phyloP scores from a whole-genome alignment of 2,329 filamentous ascomycete species.

The Monosporascus sp. region DNA sequence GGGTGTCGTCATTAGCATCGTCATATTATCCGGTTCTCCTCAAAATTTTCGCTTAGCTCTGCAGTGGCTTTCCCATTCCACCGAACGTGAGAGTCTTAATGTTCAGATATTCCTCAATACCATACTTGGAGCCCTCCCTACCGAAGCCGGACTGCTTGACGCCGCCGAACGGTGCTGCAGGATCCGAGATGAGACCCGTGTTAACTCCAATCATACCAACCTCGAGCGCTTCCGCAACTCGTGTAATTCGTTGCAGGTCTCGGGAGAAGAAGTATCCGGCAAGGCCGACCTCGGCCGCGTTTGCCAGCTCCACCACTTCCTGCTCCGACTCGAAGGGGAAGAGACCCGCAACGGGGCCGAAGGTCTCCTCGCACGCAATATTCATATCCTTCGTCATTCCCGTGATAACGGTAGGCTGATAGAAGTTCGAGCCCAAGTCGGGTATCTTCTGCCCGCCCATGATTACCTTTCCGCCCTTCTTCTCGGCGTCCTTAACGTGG shows the following conservation, averaged over 20 bases:
- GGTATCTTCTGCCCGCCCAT: conserved; percentile 69
- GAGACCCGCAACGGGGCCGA: conserved; percentile 85
- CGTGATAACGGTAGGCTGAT: conserved; percentile 80
- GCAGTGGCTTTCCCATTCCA: conserved; percentile 50
- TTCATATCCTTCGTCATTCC: conserved; percentile 84
- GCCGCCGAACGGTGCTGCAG: conserved; percentile 64
- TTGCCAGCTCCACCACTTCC: conserved; percentile 81
- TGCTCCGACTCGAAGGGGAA: conserved; percentile 86
- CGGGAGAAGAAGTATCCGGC: conserved; percentile 89
- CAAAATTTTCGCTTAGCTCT: conserved; percentile 26
- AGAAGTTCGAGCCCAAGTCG: conserved; percentile 79
- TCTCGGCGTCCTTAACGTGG: conserved; percentile 73
- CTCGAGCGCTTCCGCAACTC: conserved; percentile 65
- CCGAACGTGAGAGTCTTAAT: conserved; percentile 61
- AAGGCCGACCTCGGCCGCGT: conserved; percentile 76
- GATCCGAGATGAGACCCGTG: conserved; percentile 61
- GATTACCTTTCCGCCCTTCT: conserved; percentile 70
- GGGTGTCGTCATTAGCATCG: background rate
- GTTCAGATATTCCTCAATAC: conserved; percentile 68
- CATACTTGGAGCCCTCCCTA: conserved; percentile 71
- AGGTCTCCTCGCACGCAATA: conserved; percentile 84
- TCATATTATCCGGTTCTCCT: background rate
- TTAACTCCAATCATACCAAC: conserved; percentile 87
- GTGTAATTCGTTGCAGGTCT: conserved; percentile 52
- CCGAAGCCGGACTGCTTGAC: conserved; percentile 81